Evolutionary conservation across 2,329 filamentous ascomycete species (phyloP).

Genomic region (Cadophora sp.): DNA sequence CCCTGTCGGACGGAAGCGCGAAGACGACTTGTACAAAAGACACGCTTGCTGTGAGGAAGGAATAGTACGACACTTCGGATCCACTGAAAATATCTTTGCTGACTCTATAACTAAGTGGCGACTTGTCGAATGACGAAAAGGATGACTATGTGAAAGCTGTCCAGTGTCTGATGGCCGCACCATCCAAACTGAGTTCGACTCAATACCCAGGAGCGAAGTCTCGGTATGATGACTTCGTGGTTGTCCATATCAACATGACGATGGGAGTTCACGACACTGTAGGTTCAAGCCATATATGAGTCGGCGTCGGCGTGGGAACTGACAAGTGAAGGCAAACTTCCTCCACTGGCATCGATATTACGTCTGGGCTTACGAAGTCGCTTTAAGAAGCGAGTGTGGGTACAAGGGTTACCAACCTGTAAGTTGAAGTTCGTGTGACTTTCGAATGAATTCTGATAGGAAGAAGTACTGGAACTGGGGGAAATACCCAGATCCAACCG

Average conservation of each 20-base stretch:
- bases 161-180: conserved; percentile 37
- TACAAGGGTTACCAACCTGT: conserved; percentile 51
- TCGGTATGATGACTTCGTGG: conserved; percentile 51
- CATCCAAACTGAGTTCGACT: conserved; percentile 43
- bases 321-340: conserved; percentile 41
- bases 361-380: conserved; percentile 50
- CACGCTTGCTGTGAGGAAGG: conserved; percentile 13
- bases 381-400: conserved; percentile 50
- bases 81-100: conserved; percentile 8
- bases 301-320: background rate
- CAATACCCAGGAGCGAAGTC: conserved; percentile 46
- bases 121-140: conserved; percentile 27
- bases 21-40: conserved; percentile 18
- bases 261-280: conserved; percentile 46
- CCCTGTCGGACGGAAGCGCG: conserved; percentile 28
- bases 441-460: conserved; percentile 39
- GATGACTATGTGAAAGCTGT: conserved; percentile 24
- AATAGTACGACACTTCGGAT: conserved; percentile 16
- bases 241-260: conserved; percentile 47
- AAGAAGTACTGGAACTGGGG: conserved; percentile 34
- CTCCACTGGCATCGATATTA: conserved; percentile 54
- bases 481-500: conserved; percentile 31
- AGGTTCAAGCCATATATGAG: conserved; percentile 10
- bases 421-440: conserved; percentile 5
- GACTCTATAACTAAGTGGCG: conserved; percentile 11